Evolutionary conservation across 2,329 filamentous ascomycete species (phyloP).

Genomic region (Colletotrichum paranaense): DNA sequence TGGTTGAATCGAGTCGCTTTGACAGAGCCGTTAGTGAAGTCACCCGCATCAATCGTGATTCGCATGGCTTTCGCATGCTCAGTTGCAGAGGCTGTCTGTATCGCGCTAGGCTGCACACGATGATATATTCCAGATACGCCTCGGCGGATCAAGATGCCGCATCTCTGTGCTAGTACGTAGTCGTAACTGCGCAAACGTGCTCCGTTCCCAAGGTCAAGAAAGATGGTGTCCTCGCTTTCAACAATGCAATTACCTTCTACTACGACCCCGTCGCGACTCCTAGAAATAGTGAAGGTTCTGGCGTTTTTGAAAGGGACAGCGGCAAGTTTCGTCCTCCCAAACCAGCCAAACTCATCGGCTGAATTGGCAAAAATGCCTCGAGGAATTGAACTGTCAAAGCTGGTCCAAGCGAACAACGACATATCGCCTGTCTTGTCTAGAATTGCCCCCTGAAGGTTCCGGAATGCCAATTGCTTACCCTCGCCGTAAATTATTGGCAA

Average conservation of each 20-base stretch:
- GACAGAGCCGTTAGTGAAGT: no score
- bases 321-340: neutral
- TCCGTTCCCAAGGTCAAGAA: neutral
- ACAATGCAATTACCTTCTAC: neutral
- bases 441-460: slow-evolving; percentile 8
- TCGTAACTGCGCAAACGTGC: no score
- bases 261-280: neutral
- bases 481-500: slow-evolving; percentile 13
- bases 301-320: neutral
- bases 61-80: neutral
- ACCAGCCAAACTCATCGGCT: neutral
- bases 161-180: no score
- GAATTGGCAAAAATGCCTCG: slow-evolving; percentile 3
- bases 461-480: neutral
- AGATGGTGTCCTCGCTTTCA: neutral
- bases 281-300: neutral
- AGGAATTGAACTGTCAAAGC: neutral
- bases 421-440: neutral
- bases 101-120: neutral
- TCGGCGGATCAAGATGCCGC: neutral
- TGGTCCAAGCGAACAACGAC: slow-evolving; percentile 9
- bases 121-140: neutral
- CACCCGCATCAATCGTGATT: no score
- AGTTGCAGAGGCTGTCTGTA: neutral
- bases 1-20: no score